Base-by-base conservation (phyloP, 2,329 filamentous ascomycete genomes). In the Aspergillus tamarii region DNA sequence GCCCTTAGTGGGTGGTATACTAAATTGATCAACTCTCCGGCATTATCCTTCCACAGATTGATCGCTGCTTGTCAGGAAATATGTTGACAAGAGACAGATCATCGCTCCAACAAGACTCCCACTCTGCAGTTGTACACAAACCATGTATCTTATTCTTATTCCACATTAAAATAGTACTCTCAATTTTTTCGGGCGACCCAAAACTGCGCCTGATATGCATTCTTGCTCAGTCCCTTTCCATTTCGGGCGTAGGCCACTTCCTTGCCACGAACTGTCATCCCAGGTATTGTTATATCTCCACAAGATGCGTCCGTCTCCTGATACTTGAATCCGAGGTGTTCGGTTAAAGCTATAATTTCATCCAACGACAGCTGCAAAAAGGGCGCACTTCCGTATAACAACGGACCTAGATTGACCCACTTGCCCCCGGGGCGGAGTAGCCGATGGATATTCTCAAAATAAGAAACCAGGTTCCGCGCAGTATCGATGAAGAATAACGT, bases 401-500 rank as follows among this genome's bases (percentile, higher is more conserved):
- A 66, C 0, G 85, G 86, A 0, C 85, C 86, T 0, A 87, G 78
- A 57, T 88, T 88, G 28, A 88, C 73, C 85, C 85, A 87, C 41
- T 77, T 71, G 0, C 85, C 85, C 0, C 84, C 84, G 0, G 72
- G 70, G 50, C 76, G 79, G 3, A 88, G 76, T 0, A 85, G 67
- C 0, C 71, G 72, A 57, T 83, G 77, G 50, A 87, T 87, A 0
- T 81, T 85, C 41, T 87, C 84, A 7, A 88, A 76, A 64, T 88
- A 88, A 0, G 69, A 74, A 70, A 87, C 78, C 1, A 87, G 71
- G 60, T 88, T 88, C 0, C 84, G 80, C 0, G 86, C 85, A 0
- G 85, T 88, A 68, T 88, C 86, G 66, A 88, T 87, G 73, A 88
- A 88, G 74, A 87, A 88, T 50, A 87, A 81, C 0, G 86, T 87